Base-by-base conservation (phyloP, 2,329 filamentous ascomycete genomes). In the Ascochyta rabiei region DNA sequence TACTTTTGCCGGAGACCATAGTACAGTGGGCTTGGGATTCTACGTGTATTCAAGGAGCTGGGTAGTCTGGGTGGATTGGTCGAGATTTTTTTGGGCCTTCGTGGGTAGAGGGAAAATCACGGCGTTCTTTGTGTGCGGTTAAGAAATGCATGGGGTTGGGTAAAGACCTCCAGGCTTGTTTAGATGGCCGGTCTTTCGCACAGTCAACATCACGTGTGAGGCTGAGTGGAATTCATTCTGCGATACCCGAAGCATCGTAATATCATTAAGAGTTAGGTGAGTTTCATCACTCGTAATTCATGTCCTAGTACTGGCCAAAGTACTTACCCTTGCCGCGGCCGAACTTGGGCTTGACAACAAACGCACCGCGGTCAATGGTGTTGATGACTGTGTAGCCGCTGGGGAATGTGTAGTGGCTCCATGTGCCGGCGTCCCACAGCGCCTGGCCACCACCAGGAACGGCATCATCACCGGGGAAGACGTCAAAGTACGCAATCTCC, bases 381-480 rank as follows among this genome's bases (percentile, higher is more conserved):
- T 82, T 82, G 45, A 81, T 68, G 13, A 81, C 71, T 37, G 81
- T 73, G 56, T 63, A 79, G 7, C 77, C 77, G 38, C 71, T 68
- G 28, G 56, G 56, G 52, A 79, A 79, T 10, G 75, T 69, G 52
- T 60, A 79, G 19, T 74, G 74, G 12, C 71, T 72, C 77, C 77
- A 80, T 3, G 75, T 77, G 9, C 77, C 77, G 23, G 70, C 72
- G 49, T 78, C 77, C 60, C 75, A 74, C 6, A 77, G 47, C 12
- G 67, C 67, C 23, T 75, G 73, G 28, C 75, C 76, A 7, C 69
- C 70, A 21, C 71, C 71, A 6, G 61, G 59, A 51, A 64, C 48
- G 4, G 60, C 58, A 55, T 78, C 76, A 53, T 79, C 76, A 16
- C 68, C 69, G 18, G 76, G 76, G 65, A 74, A 77, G 16, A 76